Evolutionary conservation across 2,329 filamentous ascomycete genomes (phyloP).

Genomic region (Bipolaris zeicola): DNA sequence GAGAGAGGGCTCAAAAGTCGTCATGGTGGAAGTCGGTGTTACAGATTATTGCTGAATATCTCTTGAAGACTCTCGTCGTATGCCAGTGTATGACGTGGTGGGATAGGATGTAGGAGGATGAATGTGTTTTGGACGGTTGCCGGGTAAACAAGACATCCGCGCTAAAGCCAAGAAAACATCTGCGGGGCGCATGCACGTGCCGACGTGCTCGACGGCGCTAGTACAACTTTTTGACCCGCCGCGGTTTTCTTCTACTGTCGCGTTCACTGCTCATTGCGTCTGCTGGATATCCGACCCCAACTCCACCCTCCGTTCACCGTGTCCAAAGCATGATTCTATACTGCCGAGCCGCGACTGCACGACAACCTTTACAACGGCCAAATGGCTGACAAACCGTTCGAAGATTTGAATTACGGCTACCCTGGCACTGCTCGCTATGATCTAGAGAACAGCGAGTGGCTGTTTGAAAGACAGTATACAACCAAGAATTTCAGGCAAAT

Average conservation of each 20-base stretch:
- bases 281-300: neutral
- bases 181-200: conserved; percentile 34
- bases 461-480: conserved; percentile 50
- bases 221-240: conserved; percentile 25
- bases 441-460: conserved; percentile 55
- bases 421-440: conserved; percentile 59
- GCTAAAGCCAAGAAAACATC: conserved; percentile 15
- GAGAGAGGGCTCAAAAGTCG: conserved; percentile 71
- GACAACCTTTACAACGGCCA: conserved; percentile 48
- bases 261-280: conserved; percentile 2
- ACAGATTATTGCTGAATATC: neutral
- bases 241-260: conserved; percentile 13
- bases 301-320: neutral
- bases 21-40: conserved; percentile 52
- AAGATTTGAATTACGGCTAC: conserved; percentile 60
- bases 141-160: conserved; percentile 35
- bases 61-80: neutral
- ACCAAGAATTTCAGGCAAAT: conserved; percentile 34
- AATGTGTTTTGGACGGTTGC: conserved; percentile 31
- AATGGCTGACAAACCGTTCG: conserved; percentile 62
- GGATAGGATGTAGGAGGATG: conserved; percentile 10
- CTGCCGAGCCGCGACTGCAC: conserved; percentile 12
- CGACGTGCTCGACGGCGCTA: conserved; percentile 32
- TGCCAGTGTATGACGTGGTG: conserved; percentile 27
- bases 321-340: conserved; percentile 34